Evolutionary conservation across 2,329 filamentous ascomycete species (phyloP), one percentile per base, ranked within the genome.

Genomic region (Neocatenulostroma microsporum): DNA sequence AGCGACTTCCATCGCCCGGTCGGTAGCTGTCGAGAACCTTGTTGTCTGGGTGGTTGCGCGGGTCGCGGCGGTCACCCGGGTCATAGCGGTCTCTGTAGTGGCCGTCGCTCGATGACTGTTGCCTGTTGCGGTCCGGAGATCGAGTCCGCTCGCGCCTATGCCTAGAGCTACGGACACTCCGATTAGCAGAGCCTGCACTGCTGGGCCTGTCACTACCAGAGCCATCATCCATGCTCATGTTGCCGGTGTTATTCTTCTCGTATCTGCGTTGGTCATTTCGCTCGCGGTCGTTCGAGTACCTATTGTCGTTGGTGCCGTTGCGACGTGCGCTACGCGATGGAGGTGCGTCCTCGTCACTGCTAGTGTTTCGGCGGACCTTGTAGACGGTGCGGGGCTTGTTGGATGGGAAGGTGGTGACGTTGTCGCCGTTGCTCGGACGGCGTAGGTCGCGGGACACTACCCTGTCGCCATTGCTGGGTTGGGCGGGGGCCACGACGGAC

Each of bases 21-120:
- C n/a, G n/a, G n/a, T n/a, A n/a, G n/a, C n/a, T n/a, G n/a, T n/a
- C n/a, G n/a, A n/a, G n/a, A n/a, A n/a, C n/a, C n/a, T n/a, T n/a
- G n/a, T n/a, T n/a, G n/a, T n/a, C n/a, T n/a, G n/a, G n/a, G n/a
- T n/a, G n/a, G 21, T 37, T 27, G 13, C 7, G 17, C 9, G 14
- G 12, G 11, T 34, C 32, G 28, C 15, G 39, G 10, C 12, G 18
- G 13, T 37, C 19, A 17, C 20, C 34, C 14, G 43, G 39, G 18
- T 41, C 41, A 25, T 41, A 44, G 36, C 34, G 36, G 29, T 45
- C 39, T 21, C 45, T 40, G 27, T 73, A 76, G 47, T 72, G 71
- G 47, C 76, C 39, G 15, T 37, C 21, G 13, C 45, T 29, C 26
- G 44, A 19, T 53, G 49, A 48, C 39, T 46, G 46, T 25, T 48